A percentile compares a stretch with the other conserved stretches of the same genome.
Conservation (phyloP, 2,329 filamentous ascomycete genomes). For the Zymoseptoria crescenta region DNA sequence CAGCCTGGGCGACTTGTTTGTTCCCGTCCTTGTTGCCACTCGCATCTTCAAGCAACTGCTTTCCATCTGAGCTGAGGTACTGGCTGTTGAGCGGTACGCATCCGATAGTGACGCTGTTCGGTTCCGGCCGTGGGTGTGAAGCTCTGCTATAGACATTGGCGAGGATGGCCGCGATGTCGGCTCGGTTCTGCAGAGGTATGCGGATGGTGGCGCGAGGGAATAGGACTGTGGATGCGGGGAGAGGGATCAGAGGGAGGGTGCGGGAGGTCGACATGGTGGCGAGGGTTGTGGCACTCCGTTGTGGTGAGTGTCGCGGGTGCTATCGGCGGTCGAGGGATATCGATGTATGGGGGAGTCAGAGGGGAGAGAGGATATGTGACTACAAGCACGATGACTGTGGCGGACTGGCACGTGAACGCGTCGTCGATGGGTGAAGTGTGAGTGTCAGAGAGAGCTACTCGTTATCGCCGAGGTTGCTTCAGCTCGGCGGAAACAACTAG, state of each 20-base stretch:
- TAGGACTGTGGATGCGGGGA: slow-evolving; percentile 72
- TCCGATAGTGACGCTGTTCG: slow-evolving; percentile 66
- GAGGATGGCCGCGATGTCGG: slow-evolving; percentile 82
- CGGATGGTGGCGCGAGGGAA: slow-evolving; percentile 79
- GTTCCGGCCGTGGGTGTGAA: slow-evolving; percentile 54
- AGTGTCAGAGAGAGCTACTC: background rate
- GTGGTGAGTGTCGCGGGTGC: background rate
- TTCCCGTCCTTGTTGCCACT: slow-evolving; percentile 37
- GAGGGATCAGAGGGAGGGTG: slow-evolving; percentile 66
- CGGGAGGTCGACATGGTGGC: slow-evolving; percentile 9
- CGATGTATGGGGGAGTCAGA: background rate
- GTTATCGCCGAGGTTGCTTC: background rate
- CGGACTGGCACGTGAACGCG: background rate
- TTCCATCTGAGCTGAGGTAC: slow-evolving; percentile 64
- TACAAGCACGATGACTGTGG: background rate
- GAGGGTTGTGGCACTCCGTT: background rate
- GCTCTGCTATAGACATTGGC: slow-evolving; percentile 75
- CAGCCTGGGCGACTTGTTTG: slow-evolving; percentile 48
- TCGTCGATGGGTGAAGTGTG: background rate
- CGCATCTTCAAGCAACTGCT: slow-evolving; percentile 63
- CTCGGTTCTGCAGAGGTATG: slow-evolving; percentile 72
- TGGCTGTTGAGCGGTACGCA: slow-evolving; percentile 80
- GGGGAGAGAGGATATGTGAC: background rate
- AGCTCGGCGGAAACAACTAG: background rate
- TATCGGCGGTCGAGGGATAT: background rate